Evolutionary conservation across 331 rosid genomes (phyloP).

Genomic region (Cydonia oblonga): DNA sequence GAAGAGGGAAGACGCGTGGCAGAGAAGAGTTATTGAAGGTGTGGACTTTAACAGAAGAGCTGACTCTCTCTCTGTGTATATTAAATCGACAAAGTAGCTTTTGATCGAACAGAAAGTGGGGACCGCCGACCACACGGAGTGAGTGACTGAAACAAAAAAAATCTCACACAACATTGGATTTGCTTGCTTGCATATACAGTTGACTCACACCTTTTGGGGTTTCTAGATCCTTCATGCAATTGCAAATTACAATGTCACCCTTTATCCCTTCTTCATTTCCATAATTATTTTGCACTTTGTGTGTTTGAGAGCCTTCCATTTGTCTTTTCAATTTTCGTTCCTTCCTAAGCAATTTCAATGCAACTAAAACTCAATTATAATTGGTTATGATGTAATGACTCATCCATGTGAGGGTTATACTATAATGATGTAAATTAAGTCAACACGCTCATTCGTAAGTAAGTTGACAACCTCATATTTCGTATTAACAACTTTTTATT

Average conservation of each 20-base stretch:
- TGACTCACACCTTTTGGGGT: neutral
- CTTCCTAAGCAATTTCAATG: neutral
- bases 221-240: neutral
- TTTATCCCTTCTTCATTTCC: neutral
- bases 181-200: neutral
- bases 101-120: slow-evolving; percentile 1
- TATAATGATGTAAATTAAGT: neutral
- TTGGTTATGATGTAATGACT: neutral
- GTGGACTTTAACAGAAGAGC: slow-evolving; percentile 12
- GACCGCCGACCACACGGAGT: neutral
- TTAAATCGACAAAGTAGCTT: slow-evolving; percentile 63
- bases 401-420: neutral
- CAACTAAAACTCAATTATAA: neutral
- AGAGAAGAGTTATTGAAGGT: neutral
- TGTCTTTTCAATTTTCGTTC: neutral
- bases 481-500: too few relatives aligned
- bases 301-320: neutral
- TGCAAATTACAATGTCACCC: slow-evolving; percentile 9
- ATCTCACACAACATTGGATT: neutral
- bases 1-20: slow-evolving; percentile 38
- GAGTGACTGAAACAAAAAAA: neutral
- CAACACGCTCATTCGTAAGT: rapidly evolving
- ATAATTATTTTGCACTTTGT: neutral
- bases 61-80: neutral
- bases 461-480: neutral